Conservation (phyloP, 2,329 filamentous ascomycete species). For the Botrytis paeoniae region DNA sequence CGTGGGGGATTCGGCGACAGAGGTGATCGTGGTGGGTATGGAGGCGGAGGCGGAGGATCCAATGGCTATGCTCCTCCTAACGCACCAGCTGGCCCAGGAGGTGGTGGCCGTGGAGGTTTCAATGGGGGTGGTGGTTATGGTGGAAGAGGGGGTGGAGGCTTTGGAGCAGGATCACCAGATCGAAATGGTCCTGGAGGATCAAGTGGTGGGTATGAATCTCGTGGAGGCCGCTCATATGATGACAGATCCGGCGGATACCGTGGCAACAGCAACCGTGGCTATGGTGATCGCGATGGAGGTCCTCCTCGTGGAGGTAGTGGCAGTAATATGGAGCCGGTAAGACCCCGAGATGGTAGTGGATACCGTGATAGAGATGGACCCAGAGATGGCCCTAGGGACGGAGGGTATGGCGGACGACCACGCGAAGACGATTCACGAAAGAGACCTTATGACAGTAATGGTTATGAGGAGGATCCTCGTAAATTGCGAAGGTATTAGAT, state of each 20-base stretch:
- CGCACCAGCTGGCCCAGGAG: conserved; percentile 61
- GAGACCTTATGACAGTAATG: conserved; percentile 57
- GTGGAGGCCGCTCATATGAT: conserved; percentile 58
- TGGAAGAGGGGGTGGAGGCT: conserved; percentile 35
- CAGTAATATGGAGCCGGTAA: conserved; percentile 82
- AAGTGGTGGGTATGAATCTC: conserved; percentile 51
- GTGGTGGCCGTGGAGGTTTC: conserved; percentile 42
- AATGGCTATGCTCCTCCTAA: conserved; percentile 54
- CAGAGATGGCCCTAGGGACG: conserved; percentile 48
- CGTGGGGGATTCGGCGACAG: conserved; percentile 35
- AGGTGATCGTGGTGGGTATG: conserved; percentile 33
- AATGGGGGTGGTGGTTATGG: conserved; percentile 31
- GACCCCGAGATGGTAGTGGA: conserved; percentile 56
- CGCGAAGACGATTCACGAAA: conserved; percentile 53
- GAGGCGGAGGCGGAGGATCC: conserved; percentile 30
- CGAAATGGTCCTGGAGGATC: conserved; percentile 36
- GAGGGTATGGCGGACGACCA: conserved; percentile 51
- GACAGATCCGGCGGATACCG: conserved; percentile 52
- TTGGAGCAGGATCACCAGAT: conserved; percentile 35
- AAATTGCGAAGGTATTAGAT: conserved; percentile 63
- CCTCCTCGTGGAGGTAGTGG: conserved; percentile 44
- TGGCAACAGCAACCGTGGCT: conserved; percentile 42
- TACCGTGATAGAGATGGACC: conserved; percentile 55
- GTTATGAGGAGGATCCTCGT: conserved; percentile 75
- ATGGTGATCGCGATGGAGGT: conserved; percentile 41